Evolutionary conservation across 2,329 filamentous ascomycete genomes (phyloP), one percentile per base, ranked within the genome.

Genomic region (Aspergillus pseudonomiae): DNA sequence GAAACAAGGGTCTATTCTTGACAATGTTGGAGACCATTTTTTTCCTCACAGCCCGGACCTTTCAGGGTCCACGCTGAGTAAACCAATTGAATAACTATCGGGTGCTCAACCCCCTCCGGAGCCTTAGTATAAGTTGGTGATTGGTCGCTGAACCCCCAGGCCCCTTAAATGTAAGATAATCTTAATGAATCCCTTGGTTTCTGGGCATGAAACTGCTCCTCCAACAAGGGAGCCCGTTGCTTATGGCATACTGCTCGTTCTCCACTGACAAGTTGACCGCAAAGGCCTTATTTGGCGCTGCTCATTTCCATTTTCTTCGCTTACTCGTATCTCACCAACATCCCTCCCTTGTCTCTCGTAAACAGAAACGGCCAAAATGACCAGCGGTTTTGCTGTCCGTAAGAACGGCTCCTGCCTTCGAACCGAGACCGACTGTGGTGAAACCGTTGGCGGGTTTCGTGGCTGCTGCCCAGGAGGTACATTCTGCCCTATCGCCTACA

Each of bases 401-500:
- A 41, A 59, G 21, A 59, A 59, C 48, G 56, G 60, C 30, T 48
- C 55, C 48, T 62, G 60, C n/a, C 46, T 59, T 21, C 26, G 26
- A 36, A 30, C 41, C 7, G 56, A 62, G 26, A 41, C 3, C 11
- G 56, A 62, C 26, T 62, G 55, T 32, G 60, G 56, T 32, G 48
- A 24, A 19, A 62, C 60, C 7, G 36, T 55, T 41, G n/a, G 24
- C n/a, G 45, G 45, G 19, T 59, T 43, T 50, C 55, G 46, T 19
- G 48, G 34, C 36, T 62, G 56, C 56, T 62, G 56, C 30, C 60
- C 60, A 4, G n/a, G 45, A 16, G 56, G 61, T 7, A 59, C 48
- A 16, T 54, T 24, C 61, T 63, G 56, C 24, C 61, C 61, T 14
- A n/a, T 46, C 19, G 61, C 61, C 19, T 63, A 59, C 21, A 59